These are phyloP conservation scores for Starmerella roubikii DNA, from an alignment of 805 yeast genomes.

Conservation along the genomic window DNA sequence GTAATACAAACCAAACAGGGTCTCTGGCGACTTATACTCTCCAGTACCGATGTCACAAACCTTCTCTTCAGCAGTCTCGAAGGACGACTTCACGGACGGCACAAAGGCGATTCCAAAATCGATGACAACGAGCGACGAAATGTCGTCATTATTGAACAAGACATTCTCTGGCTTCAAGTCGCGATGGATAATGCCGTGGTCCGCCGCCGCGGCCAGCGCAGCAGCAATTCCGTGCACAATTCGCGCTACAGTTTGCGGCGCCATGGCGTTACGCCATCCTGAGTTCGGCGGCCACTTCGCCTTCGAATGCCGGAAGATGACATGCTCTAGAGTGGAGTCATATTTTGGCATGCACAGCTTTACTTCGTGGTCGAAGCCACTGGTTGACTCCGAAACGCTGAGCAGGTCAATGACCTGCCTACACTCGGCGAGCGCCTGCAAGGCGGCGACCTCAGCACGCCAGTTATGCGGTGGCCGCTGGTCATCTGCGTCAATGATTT, in stretches of 20 bases:
- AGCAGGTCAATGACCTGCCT: slow-evolving; percentile 20
- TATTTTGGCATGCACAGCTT: slow-evolving; percentile 33
- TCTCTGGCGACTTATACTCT: slow-evolving; percentile 60
- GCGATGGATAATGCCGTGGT: slow-evolving; percentile 28
- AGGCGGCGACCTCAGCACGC: slow-evolving; percentile 33
- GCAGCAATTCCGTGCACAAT: slow-evolving; percentile 16
- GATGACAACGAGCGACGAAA: slow-evolving; percentile 27
- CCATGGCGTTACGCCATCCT: slow-evolving; percentile 28
- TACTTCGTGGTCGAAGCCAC: slow-evolving; percentile 16
- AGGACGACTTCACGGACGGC: slow-evolving; percentile 24
- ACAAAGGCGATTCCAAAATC: slow-evolving; percentile 59
- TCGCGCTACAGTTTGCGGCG: slow-evolving; percentile 25
- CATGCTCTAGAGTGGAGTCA: slow-evolving; percentile 27
- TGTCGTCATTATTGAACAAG: slow-evolving; percentile 30
- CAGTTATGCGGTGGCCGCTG: slow-evolving; percentile 43
- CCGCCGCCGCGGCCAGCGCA: slow-evolving; percentile 21
- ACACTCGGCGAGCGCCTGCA: slow-evolving; percentile 21
- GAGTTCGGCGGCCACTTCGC: slow-evolving; percentile 25
- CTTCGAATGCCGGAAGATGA: slow-evolving; percentile 27
- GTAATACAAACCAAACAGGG: slow-evolving; percentile 51
- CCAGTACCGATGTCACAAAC: slow-evolving; percentile 48
- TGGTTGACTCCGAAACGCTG: slow-evolving; percentile 17
- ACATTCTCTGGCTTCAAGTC: slow-evolving; percentile 61
- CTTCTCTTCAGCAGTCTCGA: slow-evolving; percentile 24
- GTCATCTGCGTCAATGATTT: slow-evolving; percentile 37